Percentiles rank a stretch among this genome's conserved stretches.
These are phyloP conservation scores for Simplicillium aogashimaense DNA, from an alignment of 2,329 filamentous ascomycete species.

Conservation along the genomic window DNA sequence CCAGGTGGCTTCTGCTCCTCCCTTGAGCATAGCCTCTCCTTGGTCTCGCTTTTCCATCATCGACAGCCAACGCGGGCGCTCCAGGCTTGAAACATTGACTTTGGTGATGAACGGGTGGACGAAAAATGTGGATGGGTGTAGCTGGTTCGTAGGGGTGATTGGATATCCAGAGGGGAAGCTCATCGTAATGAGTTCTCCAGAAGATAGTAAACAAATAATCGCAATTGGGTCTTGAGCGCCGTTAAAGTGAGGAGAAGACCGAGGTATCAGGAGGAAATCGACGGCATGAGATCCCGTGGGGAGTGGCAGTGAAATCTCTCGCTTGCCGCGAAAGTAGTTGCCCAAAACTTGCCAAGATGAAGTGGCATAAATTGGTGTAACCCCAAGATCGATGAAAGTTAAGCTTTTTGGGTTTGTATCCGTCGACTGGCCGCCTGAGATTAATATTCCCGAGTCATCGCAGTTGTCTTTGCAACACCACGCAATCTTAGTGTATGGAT, in stretches of 20 bases:
- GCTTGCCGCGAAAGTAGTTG: conserved; percentile 71
- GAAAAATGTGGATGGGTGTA: conserved; percentile 79
- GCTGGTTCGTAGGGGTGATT: conserved; percentile 84
- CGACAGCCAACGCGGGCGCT: conserved; percentile 76
- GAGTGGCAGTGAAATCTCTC: conserved; percentile 60
- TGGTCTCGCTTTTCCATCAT: conserved; percentile 77
- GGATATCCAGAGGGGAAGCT: conserved; percentile 89
- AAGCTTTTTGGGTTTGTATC: conserved; percentile 64
- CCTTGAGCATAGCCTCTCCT: conserved; percentile 68
- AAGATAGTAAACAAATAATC: conserved; percentile 67
- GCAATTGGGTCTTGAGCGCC: conserved; percentile 88
- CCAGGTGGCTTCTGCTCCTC: conserved; percentile 63
- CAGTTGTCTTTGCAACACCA: conserved; percentile 95
- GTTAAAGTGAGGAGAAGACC: conserved; percentile 72
- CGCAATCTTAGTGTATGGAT: conserved; percentile 66
- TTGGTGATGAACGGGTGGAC: conserved; percentile 82
- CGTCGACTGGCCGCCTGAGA: conserved; percentile 69
- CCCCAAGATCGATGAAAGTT: conserved; percentile 81
- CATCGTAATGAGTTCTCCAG: conserved; percentile 80
- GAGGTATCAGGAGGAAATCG: conserved; percentile 76
- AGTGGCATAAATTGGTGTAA: conserved; percentile 83
- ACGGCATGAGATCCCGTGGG: conserved; percentile 68
- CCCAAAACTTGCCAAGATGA: conserved; percentile 79
- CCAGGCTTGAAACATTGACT: conserved; percentile 61
- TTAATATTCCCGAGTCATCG: conserved; percentile 81